Evolutionary conservation across 257 asterid species (phyloP), one percentile per base, ranked within the genome.

Genomic region (Misopates orontium): DNA sequence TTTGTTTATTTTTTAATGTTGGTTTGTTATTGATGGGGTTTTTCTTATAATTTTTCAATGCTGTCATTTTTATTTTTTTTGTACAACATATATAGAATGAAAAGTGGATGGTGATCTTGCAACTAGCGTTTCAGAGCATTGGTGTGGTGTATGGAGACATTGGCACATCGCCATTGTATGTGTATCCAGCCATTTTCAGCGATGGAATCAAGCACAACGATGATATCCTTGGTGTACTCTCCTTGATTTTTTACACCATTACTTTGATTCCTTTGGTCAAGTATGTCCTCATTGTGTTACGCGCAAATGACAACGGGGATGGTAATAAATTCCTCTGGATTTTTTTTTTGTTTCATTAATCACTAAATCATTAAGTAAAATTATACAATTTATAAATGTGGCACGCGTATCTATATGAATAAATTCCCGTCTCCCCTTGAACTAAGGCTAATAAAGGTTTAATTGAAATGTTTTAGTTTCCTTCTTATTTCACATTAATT

Each of bases 61-160:
- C 21, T 17, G 15, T 45, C 2, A 45, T 13, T 45, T 49, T 51
- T 49, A 1, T 45, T 23, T 23, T 10, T 16, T 42, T 36, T 31
- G 10, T 8, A 36, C 42, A 4, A 5, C 4, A 7, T 28, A 28
- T 13, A 60, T 21, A 58, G 68, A 71, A 55, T 8, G 77, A 41
- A 2, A 73, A 39, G 8, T 84, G 88, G 86, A 56, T 31, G 31
- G 71, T 53, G 65, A 22, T 79, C n/a, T 9, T 83, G 71, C 80
- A 71, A 36, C 71, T 86, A 17, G 87, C 95, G 1, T 82, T 86
- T 41, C 95, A 86, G 24, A 80, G 90, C 67, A 62, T 84, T 3
- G 88, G 90, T 1, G 86, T 86, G 52, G 85, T 82, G 67, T 84
- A 79, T 28, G 95, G 90, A 0, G 95, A 86, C 59, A 74, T 86